Evolutionary conservation across 352 stramenopile genomes (phyloP).

Genomic region (Globisporangium spiculum): DNA sequence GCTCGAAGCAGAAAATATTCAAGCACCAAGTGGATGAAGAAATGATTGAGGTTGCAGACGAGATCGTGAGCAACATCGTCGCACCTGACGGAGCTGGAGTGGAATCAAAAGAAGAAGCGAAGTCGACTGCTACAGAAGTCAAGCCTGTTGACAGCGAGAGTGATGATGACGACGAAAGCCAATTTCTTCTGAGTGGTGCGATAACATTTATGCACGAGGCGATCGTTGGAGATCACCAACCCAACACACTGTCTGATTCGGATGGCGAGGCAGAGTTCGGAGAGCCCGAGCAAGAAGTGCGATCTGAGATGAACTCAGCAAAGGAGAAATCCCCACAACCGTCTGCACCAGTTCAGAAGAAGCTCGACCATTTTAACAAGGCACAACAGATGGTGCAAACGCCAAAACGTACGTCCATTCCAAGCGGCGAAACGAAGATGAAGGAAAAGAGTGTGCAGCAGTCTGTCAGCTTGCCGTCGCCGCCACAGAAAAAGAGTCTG

Average conservation of each 20-base stretch:
- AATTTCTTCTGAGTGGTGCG: conserved; percentile 7
- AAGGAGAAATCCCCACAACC: not conserved
- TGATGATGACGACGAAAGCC: conserved; percentile 5
- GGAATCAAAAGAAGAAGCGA: not conserved
- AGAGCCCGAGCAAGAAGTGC: conserved; percentile 9
- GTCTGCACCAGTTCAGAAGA: conserved; percentile 5
- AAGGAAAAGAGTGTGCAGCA: not conserved
- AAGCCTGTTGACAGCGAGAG: not conserved
- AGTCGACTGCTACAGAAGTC: not conserved
- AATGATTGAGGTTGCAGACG: conserved; percentile 21
- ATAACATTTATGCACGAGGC: conserved; percentile 16
- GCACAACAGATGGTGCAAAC: not conserved
- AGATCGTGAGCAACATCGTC: conserved; percentile 18
- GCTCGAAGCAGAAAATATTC: not conserved
- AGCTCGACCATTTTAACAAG: conserved; percentile 1
- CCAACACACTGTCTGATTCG: conserved; percentile 1
- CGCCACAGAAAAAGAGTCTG: conserved; percentile 7
- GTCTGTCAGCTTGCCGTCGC: not conserved
- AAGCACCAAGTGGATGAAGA: conserved; percentile 18
- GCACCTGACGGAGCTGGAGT: not conserved
- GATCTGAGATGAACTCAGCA: not conserved
- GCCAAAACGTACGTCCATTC: not conserved
- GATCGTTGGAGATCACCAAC: conserved; percentile 15
- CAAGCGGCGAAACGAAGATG: not conserved
- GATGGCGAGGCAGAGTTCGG: not conserved